Percentiles rank a stretch among this genome's conserved stretches.
Evolutionary conservation across 2,329 filamentous ascomycete genomes (phyloP).

Genomic region (Xylaria hypoxylon): DNA sequence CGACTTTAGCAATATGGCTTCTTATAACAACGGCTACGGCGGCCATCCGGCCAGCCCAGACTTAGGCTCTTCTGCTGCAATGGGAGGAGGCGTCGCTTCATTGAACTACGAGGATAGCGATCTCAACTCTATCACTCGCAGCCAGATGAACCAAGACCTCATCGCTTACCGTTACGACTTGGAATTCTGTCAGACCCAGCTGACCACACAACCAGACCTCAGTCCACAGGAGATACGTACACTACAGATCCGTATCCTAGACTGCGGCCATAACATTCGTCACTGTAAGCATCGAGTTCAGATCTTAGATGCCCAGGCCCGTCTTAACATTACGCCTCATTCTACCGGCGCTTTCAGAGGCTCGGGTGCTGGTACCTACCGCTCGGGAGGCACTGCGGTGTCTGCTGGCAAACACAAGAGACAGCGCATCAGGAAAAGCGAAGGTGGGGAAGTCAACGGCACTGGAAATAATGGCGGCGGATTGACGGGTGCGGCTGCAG

Average conservation of each 20-base stretch:
- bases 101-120: slow-evolving; percentile 48
- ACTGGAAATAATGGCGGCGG: slow-evolving; percentile 34
- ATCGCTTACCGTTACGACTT: slow-evolving; percentile 57
- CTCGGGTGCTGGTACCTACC: slow-evolving; percentile 24
- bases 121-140: slow-evolving; percentile 49
- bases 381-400: slow-evolving; percentile 24
- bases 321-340: slow-evolving; percentile 32
- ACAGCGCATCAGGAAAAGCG: slow-evolving; percentile 33
- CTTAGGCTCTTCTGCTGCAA: background rate
- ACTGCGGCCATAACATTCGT: slow-evolving; percentile 59
- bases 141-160: slow-evolving; percentile 58
- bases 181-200: slow-evolving; percentile 55
- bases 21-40: slow-evolving; percentile 25
- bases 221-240: slow-evolving; percentile 57
- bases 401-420: slow-evolving; percentile 38
- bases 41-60: background rate
- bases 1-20: slow-evolving; percentile 17
- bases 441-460: slow-evolving; percentile 5
- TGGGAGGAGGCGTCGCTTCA: slow-evolving; percentile 8
- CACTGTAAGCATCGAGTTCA: slow-evolving; percentile 57
- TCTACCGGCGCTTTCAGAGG: slow-evolving; percentile 1
- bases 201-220: slow-evolving; percentile 50
- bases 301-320: slow-evolving; percentile 51
- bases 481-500: slow-evolving; percentile 34
- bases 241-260: slow-evolving; percentile 57